phyloP scores from a whole-genome alignment of 2,329 filamentous ascomycete genomes.

The Fusarium foetens region DNA sequence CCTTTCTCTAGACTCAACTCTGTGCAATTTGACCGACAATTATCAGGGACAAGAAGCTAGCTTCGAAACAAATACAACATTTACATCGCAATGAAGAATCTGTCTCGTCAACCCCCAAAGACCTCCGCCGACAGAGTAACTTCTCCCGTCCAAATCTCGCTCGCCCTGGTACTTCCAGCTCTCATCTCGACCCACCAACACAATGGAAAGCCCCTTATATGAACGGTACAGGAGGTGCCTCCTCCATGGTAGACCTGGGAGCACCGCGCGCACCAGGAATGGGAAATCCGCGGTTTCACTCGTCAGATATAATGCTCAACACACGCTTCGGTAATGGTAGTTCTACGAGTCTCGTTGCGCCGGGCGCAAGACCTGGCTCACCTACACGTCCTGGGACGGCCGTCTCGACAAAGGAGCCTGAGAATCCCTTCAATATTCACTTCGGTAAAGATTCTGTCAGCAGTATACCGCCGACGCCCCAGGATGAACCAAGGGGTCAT shows the following conservation, averaged over 20 bases:
- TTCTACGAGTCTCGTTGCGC: slow-evolving; percentile 49
- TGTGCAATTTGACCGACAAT: not conserved
- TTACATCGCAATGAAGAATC: slow-evolving; percentile 14
- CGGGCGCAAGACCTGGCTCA: slow-evolving; percentile 43
- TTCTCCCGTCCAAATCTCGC: slow-evolving; percentile 51
- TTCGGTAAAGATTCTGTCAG: slow-evolving; percentile 49
- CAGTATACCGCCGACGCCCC: slow-evolving; percentile 41
- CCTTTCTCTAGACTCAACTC: not conserved
- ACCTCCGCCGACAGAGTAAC: slow-evolving; percentile 49
- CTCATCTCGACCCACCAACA: slow-evolving; percentile 41
- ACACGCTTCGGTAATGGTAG: slow-evolving; percentile 51
- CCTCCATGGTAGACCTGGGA: slow-evolving; percentile 59
- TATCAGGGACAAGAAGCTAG: slow-evolving; percentile 37
- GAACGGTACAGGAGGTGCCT: slow-evolving; percentile 50
- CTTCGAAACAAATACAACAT: slow-evolving; percentile 27
- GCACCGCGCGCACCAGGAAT: slow-evolving; percentile 45
- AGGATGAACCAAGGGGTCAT: slow-evolving; percentile 49
- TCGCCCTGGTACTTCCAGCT: slow-evolving; percentile 56
- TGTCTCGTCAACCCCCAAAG: slow-evolving; percentile 16
- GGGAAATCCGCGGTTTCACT: slow-evolving; percentile 44
- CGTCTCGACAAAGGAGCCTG: slow-evolving; percentile 51
- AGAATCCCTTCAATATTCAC: slow-evolving; percentile 61
- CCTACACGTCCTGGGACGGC: slow-evolving; percentile 50
- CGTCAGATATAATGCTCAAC: slow-evolving; percentile 55
- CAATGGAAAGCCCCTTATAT: slow-evolving; percentile 50